A percentile compares a stretch with the other conserved stretches of the same genome.
These are phyloP conservation scores for Globisporangium irregulare DNA, from an alignment of 352 stramenopile genomes.

Conservation along the genomic window DNA sequence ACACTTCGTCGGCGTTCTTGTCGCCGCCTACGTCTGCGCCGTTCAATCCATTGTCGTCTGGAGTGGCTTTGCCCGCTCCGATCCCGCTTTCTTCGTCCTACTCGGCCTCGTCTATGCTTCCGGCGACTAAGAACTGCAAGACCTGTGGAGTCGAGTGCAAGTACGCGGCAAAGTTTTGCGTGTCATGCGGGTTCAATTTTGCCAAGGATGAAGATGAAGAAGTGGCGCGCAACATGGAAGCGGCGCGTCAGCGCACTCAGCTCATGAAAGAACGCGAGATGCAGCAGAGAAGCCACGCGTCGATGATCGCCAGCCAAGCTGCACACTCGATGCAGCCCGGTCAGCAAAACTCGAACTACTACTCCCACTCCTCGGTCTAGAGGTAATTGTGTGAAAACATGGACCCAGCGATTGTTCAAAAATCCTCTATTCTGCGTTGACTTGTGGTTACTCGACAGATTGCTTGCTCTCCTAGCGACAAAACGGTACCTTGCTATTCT, in stretches of 20 bases:
- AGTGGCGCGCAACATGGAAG: slow-evolving; percentile 70
- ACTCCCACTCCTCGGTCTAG: slow-evolving; percentile 16
- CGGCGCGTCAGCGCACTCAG: slow-evolving; percentile 48
- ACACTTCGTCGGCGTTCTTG: slow-evolving; percentile 22
- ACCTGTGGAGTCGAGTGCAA: slow-evolving; percentile 74
- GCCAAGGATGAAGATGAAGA: slow-evolving; percentile 72
- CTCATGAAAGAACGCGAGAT: slow-evolving; percentile 47
- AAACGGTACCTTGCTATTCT: background rate
- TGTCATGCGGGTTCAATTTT: slow-evolving; percentile 80
- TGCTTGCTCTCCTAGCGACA: background rate
- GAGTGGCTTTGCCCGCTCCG: slow-evolving; percentile 47
- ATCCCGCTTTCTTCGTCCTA: slow-evolving; percentile 47
- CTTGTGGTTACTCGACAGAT: background rate
- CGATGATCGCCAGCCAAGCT: slow-evolving; percentile 64
- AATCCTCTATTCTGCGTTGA: background rate
- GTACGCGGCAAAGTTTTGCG: slow-evolving; percentile 74
- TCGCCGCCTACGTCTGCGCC: slow-evolving; percentile 25
- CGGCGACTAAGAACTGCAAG: slow-evolving; percentile 57
- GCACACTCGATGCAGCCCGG: slow-evolving; percentile 33
- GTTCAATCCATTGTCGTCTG: slow-evolving; percentile 29
- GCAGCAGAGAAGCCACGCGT: slow-evolving; percentile 65
- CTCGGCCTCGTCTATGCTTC: slow-evolving; percentile 31
- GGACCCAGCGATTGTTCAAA: background rate
- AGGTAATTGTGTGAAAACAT: slow-evolving; percentile 5
- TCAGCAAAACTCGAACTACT: slow-evolving; percentile 17